Percentiles rank a stretch among this genome's conserved stretches.
phyloP scores from a whole-genome alignment of 202 grass and related monocot genomes.

The Digitaria exilis region DNA sequence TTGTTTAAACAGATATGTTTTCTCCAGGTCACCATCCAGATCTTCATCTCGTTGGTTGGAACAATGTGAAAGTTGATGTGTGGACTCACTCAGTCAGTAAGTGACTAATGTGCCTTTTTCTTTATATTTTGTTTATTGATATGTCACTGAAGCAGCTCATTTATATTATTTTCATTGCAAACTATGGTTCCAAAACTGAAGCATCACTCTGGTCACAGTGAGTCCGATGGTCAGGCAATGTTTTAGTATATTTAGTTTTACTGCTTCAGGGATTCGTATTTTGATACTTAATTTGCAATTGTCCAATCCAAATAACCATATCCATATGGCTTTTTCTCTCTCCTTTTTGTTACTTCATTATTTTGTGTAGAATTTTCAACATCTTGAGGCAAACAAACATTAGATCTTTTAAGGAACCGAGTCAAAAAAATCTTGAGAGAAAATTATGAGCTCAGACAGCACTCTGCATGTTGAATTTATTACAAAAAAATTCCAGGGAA shows the following conservation, averaged over 20 bases:
- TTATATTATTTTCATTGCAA: slow-evolving; percentile 15
- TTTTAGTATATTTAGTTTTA: neutral
- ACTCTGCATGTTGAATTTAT: neutral
- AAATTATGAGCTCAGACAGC: neutral
- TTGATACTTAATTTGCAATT: neutral
- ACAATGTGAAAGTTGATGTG: slow-evolving; percentile 86
- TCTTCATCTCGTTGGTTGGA: slow-evolving; percentile 93
- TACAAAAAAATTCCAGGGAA: slow-evolving; percentile 6
- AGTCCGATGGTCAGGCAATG: neutral
- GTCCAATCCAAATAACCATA: slow-evolving; percentile 12
- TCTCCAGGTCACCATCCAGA: slow-evolving; percentile 91
- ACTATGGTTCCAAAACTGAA: slow-evolving; percentile 10
- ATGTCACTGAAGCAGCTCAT: neutral
- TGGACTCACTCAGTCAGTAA: slow-evolving; percentile 94
- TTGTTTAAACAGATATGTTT: slow-evolving; percentile 37
- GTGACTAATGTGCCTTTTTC: slow-evolving; percentile 28
- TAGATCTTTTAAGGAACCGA: neutral
- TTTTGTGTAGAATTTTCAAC: neutral
- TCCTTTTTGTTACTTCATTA: neutral
- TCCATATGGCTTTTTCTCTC: neutral
- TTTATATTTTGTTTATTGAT: slow-evolving; percentile 36
- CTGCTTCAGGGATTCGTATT: neutral
- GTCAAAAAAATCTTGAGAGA: neutral
- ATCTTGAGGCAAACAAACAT: neutral
- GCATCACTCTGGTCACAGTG: neutral